A percentile compares a stretch with the other conserved stretches of the same genome.
These are phyloP conservation scores for Chlorella sp. DNA, from an alignment of 139 green algal genomes.

Conservation along the genomic window DNA sequence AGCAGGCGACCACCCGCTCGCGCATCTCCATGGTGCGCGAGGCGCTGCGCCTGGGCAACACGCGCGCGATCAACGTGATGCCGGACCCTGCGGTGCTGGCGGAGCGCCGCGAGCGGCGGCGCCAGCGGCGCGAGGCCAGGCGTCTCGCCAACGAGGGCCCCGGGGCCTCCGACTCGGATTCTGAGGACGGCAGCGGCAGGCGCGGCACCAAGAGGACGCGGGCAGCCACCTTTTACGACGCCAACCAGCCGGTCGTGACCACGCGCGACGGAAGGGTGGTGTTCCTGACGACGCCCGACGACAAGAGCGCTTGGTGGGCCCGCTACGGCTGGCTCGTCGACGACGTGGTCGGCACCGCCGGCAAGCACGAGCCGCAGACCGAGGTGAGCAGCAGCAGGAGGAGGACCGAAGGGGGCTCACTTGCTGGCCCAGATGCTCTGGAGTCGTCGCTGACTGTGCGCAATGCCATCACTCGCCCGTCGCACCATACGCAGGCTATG, in stretches of 20 bases:
- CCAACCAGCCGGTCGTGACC: background rate
- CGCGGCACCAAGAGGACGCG: no score
- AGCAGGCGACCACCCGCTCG: no score
- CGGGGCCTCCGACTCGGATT: background rate
- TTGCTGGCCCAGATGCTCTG: no score
- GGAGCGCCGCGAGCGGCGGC: background rate
- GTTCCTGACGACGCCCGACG: background rate
- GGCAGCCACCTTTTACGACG: background rate
- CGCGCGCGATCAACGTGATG: background rate
- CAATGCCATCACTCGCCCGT: no score
- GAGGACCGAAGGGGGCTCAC: no score
- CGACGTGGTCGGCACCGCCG: background rate
- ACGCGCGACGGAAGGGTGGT: background rate
- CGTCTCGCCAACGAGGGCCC: background rate
- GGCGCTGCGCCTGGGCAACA: background rate
- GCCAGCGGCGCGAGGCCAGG: background rate
- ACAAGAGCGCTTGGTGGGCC: conserved; percentile 3
- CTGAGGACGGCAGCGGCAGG: background rate
- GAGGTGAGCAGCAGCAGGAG: no score
- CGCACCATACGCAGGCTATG: no score
- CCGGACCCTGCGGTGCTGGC: background rate
- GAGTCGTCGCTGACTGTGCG: no score
- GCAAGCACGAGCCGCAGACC: background rate
- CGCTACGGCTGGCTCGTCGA: conserved; percentile 14
- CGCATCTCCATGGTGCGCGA: background rate